phyloP scores from a whole-genome alignment of 73 alveolate species.

The Tetrahymena elliotti region DNA sequence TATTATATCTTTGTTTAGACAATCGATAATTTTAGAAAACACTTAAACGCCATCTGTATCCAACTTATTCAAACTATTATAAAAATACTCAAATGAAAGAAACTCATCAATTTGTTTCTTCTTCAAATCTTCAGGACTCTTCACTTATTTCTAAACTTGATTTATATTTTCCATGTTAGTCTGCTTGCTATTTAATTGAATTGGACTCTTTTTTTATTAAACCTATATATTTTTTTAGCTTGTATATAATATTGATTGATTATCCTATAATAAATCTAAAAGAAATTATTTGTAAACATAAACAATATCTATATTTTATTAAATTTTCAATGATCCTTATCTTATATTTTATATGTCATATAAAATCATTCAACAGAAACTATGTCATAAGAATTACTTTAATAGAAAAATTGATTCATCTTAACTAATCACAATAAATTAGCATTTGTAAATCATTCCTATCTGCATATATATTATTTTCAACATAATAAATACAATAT shows the following conservation, averaged over 20 bases:
- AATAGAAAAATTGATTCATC: neutral
- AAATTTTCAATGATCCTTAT: neutral
- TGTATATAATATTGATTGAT: neutral
- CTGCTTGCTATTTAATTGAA: neutral
- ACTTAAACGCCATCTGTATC: neutral
- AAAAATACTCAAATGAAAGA: neutral
- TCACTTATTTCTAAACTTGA: too few relatives aligned
- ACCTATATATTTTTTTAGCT: neutral
- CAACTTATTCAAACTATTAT: neutral
- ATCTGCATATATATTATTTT: neutral
- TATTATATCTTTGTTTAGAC: neutral
- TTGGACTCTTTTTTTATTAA: too few relatives aligned
- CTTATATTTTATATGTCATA: neutral
- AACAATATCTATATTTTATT: neutral
- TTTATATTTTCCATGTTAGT: neutral
- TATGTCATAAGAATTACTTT: neutral
- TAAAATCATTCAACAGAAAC: neutral
- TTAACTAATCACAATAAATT: neutral
- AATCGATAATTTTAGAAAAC: neutral
- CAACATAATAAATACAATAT: too few relatives aligned
- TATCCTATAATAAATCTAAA: neutral
- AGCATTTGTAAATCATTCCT: too few relatives aligned
- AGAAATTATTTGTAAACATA: neutral
- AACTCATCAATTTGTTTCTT: neutral
- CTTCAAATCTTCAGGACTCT: neutral